Percentiles rank a stretch among this genome's conserved stretches.
phyloP scores from a whole-genome alignment of 371 early-diverging fungal species.

The Rhizopus microsporus region DNA sequence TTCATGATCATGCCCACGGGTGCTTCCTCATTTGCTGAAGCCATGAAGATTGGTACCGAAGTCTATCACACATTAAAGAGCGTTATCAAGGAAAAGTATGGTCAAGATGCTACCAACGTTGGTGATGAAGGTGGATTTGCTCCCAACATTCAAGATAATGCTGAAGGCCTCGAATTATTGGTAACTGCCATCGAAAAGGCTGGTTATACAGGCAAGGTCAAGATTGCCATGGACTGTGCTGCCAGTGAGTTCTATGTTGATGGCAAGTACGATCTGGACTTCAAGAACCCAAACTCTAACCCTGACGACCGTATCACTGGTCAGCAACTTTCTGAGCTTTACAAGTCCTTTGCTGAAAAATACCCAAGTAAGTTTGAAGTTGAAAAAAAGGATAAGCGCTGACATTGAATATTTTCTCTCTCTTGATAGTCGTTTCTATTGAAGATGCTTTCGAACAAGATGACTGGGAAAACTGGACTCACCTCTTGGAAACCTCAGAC shows the following conservation, averaged over 20 bases:
- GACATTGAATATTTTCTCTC: background rate
- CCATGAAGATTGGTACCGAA: constrained; percentile 97
- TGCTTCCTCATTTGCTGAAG: constrained; percentile 91
- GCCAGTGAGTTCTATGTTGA: constrained; percentile 98
- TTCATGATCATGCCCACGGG: constrained; percentile 99
- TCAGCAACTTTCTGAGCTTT: constrained; percentile 84
- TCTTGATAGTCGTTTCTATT: constrained; percentile 78
- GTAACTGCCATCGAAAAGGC: constrained; percentile 89
- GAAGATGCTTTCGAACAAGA: constrained; percentile 99
- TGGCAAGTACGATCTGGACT: constrained; percentile 96
- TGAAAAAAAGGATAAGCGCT: background rate
- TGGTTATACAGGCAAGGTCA: constrained; percentile 94
- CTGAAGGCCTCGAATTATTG: constrained; percentile 96
- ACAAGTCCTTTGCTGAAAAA: constrained; percentile 81
- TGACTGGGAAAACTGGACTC: constrained; percentile 94
- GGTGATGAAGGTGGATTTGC: constrained; percentile 99
- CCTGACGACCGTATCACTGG: constrained; percentile 74
- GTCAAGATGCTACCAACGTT: constrained; percentile 98
- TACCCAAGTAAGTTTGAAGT: constrained; percentile 75
- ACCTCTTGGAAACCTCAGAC: constrained; percentile 67
- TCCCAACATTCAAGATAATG: constrained; percentile 97
- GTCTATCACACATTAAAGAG: constrained; percentile 95
- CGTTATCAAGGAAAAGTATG: constrained; percentile 98
- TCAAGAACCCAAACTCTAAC: constrained; percentile 92
- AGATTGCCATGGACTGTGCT: constrained; percentile 98